These are phyloP conservation scores for Amanita muscaria DNA, from an alignment of 768 basidiomycete genomes.

Conservation along the genomic window DNA sequence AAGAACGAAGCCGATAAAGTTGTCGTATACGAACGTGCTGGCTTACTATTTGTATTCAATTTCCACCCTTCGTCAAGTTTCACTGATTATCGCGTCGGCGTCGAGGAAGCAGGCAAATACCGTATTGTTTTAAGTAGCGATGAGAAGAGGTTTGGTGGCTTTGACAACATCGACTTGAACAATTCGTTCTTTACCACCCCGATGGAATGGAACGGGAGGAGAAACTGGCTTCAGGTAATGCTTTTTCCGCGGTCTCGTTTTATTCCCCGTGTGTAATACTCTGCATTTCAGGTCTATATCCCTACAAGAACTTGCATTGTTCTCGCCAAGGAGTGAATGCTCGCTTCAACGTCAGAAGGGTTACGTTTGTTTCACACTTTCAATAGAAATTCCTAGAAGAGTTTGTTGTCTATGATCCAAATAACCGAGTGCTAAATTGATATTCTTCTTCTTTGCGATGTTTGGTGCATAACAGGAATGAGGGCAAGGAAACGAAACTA, in stretches of 20 bases:
- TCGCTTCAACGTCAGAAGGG: neutral
- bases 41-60: constrained; percentile 94
- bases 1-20: constrained; percentile 93
- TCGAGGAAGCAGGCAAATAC: constrained; percentile 82
- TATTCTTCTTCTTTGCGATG: too few species aligned
- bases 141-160: constrained; percentile 84
- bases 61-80: constrained; percentile 90
- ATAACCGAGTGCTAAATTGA: too few species aligned
- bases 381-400: too few species aligned
- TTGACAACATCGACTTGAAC: constrained; percentile 63
- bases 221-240: constrained; percentile 77
- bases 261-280: constrained; percentile 3
- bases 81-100: constrained; percentile 89
- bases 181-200: constrained; percentile 72
- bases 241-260: too few species aligned
- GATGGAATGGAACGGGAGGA: constrained; percentile 86
- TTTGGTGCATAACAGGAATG: too few species aligned
- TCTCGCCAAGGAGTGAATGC: constrained; percentile 35
- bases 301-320: constrained; percentile 61
- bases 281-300: constrained; percentile 49
- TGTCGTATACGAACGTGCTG: constrained; percentile 88
- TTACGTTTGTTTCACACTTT: too few species aligned
- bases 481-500: too few species aligned
- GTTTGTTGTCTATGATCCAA: too few species aligned
- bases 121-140: constrained; percentile 74